Conservation (phyloP, 2,329 filamentous ascomycete genomes). For the Aspergillus tanneri region DNA sequence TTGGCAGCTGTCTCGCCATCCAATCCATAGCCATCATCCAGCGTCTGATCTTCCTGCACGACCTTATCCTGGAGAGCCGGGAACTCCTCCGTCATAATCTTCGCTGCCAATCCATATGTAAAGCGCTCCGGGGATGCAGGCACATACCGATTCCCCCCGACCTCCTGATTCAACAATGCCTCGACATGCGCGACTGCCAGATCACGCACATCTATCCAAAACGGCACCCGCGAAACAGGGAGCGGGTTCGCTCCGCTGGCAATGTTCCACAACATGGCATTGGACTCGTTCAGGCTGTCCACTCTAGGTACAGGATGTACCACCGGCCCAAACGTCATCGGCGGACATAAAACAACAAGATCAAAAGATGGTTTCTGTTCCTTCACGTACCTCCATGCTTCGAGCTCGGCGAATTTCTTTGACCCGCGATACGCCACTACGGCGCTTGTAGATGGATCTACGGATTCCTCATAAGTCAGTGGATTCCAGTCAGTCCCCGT, state of each 20-base stretch:
- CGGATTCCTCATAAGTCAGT: slow-evolving; percentile 29
- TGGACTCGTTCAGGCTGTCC: slow-evolving; percentile 45
- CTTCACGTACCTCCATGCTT: slow-evolving; percentile 34
- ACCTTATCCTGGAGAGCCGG: slow-evolving; percentile 19
- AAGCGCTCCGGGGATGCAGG: slow-evolving; percentile 46
- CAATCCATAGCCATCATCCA: slow-evolving; percentile 34
- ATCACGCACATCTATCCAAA: slow-evolving; percentile 50
- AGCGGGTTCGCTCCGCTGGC: slow-evolving; percentile 34
- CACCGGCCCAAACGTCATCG: slow-evolving; percentile 48
- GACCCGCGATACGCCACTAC: slow-evolving; percentile 33
- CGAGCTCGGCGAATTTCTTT: slow-evolving; percentile 34
- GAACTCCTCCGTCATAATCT: slow-evolving; percentile 11
- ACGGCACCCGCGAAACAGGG: slow-evolving; percentile 31
- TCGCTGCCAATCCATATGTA: slow-evolving; percentile 43
- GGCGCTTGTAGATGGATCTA: slow-evolving; percentile 17
- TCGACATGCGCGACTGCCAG: slow-evolving; percentile 46
- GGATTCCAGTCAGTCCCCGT: slow-evolving; percentile 34
- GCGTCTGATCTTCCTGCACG: slow-evolving; percentile 36
- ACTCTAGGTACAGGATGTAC: slow-evolving; percentile 39
- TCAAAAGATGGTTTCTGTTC: slow-evolving; percentile 41
- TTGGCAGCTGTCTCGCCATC: slow-evolving; percentile 43
- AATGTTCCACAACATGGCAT: slow-evolving; percentile 44
- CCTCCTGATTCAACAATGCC: slow-evolving; percentile 38
- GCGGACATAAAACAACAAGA: slow-evolving; percentile 47
- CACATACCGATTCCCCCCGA: slow-evolving; percentile 35